Base-by-base conservation (phyloP, 1,284 basidiomycete species). In the Ustilago hordei region DNA sequence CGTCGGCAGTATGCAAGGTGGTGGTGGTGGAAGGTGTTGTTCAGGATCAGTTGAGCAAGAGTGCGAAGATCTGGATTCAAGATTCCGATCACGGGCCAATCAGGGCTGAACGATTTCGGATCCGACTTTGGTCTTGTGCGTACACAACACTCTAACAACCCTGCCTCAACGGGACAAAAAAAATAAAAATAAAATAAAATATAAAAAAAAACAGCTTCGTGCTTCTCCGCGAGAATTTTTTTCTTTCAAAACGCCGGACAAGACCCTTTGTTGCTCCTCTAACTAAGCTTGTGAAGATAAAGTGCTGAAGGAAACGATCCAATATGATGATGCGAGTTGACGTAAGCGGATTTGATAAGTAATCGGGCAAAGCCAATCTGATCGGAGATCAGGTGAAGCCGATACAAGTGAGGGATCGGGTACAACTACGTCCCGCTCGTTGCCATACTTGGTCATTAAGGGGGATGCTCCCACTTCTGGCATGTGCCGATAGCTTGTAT, bases 41-140 rank as follows among this genome's bases (percentile, higher is more conserved):
- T 45, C 15, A 19, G 11, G n/a, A 15, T 45, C n/a, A n/a, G 34
- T 28, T 9, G 15, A n/a, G 32, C n/a, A 32, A 47, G 32, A 56
- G 55, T 54, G 54, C 45, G 58, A 64, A 61, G 54, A 38, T 34
- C 39, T 48, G 43, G 36, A 58, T 67, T 68, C 70, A 64, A 68
- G 58, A 54, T 73, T 73, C 70, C 65, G 70, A 73, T 73, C 70
- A 73, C 70, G 70, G 65, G 50, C 70, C 70, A 73, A 68, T 73
- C 64, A 73, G 58, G 58, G 55, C 65, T 4, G 52, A n/a, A 48
- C 12, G 23, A 73, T 52, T 68, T 73, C 70, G 70, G 70, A 61
- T 73, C 70, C 70, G 70, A 45, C n/a, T 48, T 47, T 0, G 0
- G 2, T 0, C 0, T 17, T 64, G 62, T 61, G 39, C 9, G 19